Conservation (phyloP, 2,329 filamentous ascomycete species). For the Ascochyta fabae region DNA sequence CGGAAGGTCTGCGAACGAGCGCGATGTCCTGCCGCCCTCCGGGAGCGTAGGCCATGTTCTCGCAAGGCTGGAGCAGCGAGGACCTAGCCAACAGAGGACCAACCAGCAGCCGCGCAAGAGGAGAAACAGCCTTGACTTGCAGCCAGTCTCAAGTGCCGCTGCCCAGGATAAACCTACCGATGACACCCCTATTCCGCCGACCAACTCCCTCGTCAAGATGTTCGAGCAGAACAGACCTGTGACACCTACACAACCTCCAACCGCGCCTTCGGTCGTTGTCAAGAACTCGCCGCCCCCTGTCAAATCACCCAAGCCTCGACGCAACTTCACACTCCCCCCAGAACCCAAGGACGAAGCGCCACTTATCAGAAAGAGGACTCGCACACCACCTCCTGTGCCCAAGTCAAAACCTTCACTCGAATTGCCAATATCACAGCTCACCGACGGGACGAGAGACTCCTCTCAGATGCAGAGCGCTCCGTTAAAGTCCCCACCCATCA, state of each 20-base stretch:
- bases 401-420: conserved; percentile 41
- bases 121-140: conserved; percentile 26
- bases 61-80: conserved; percentile 38
- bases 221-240: conserved; percentile 63
- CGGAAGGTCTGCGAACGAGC: conserved; percentile 33
- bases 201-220: conserved; percentile 69
- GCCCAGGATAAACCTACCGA: conserved; percentile 53
- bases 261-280: conserved; percentile 27
- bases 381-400: conserved; percentile 31
- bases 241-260: conserved; percentile 22
- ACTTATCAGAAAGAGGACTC: conserved; percentile 28
- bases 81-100: conserved; percentile 21
- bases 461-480: conserved; percentile 28
- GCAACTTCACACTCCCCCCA: conserved; percentile 39
- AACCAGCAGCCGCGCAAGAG: conserved; percentile 23
- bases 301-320: conserved; percentile 52
- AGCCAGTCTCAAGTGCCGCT: conserved; percentile 17
- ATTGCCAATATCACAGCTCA: conserved; percentile 18
- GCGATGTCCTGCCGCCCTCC: conserved; percentile 39
- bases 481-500: conserved; percentile 32
- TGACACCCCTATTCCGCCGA: conserved; percentile 65
- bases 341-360: conserved; percentile 30
- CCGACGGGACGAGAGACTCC: conserved; percentile 22
- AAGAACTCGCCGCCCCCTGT: conserved; percentile 43
- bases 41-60: conserved; percentile 45